phyloP scores from a whole-genome alignment of 345 rosid genomes.

The Camelina neglecta region DNA sequence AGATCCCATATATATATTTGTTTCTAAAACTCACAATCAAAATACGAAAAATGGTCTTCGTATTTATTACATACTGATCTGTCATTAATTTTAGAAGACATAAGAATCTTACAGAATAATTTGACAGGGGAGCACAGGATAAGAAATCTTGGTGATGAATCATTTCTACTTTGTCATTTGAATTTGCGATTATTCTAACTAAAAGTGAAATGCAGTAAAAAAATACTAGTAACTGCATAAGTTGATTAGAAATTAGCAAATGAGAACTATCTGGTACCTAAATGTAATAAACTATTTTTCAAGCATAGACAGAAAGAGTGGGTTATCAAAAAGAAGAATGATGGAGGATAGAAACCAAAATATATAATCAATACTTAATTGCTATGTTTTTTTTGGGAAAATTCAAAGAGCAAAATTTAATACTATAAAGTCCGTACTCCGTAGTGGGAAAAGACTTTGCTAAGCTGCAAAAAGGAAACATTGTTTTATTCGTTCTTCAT shows the following conservation, averaged over 20 bases:
- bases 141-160: neutral
- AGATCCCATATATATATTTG: neutral
- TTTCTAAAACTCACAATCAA: neutral
- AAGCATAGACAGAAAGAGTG: neutral
- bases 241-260: neutral
- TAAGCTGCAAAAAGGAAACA: conserved; percentile 32
- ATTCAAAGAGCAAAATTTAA: conserved; percentile 24
- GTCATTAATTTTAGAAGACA: neutral
- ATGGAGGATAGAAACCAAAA: neutral
- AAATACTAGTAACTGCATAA: neutral
- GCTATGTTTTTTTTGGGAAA: neutral
- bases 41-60: neutral
- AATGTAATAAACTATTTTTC: too few relatives aligned
- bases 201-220: neutral
- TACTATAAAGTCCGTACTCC: neutral
- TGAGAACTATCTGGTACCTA: neutral
- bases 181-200: neutral
- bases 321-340: neutral
- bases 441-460: conserved; percentile 15
- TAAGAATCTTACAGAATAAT: neutral
- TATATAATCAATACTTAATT: conserved; percentile 10
- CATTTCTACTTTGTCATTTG: neutral
- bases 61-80: neutral
- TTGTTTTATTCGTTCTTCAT: conserved; percentile 25
- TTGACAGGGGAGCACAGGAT: neutral